A percentile compares a stretch with the other conserved stretches of the same genome.
These are phyloP conservation scores for Metarhizium rileyi DNA, from an alignment of 2,329 filamentous ascomycete genomes.

Conservation along the genomic window DNA sequence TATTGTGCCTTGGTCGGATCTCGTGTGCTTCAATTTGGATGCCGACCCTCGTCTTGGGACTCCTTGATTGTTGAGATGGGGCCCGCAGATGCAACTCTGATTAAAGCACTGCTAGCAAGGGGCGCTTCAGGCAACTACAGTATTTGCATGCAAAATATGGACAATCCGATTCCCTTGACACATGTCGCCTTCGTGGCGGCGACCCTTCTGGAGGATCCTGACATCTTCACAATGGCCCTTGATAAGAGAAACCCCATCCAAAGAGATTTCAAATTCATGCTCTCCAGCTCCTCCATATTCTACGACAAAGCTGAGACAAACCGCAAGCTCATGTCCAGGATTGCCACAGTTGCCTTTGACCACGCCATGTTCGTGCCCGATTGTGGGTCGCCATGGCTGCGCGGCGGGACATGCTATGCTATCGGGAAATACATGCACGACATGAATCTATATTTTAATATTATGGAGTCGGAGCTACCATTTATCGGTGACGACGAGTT, in stretches of 20 bases:
- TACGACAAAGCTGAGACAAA: background rate
- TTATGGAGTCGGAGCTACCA: slow-evolving; percentile 1
- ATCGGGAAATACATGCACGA: background rate
- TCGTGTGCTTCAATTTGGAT: slow-evolving; percentile 13
- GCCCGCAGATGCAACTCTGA: background rate
- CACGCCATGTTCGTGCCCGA: background rate
- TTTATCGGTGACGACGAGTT: slow-evolving; percentile 13
- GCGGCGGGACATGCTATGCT: background rate
- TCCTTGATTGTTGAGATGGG: background rate
- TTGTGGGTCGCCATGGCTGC: slow-evolving; percentile 1
- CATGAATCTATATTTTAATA: slow-evolving; percentile 10
- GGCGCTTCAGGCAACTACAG: background rate
- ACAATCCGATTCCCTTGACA: slow-evolving; percentile 9
- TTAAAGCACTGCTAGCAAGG: background rate
- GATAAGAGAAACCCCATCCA: background rate
- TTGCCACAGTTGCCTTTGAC: slow-evolving; percentile 1
- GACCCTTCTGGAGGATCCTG: background rate
- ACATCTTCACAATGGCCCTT: slow-evolving; percentile 1
- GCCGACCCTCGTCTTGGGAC: slow-evolving; percentile 10
- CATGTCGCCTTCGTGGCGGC: slow-evolving; percentile 6
- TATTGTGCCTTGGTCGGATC: slow-evolving; percentile 26
- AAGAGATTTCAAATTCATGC: background rate
- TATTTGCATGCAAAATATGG: background rate
- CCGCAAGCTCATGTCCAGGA: background rate
- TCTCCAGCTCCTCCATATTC: background rate